Evolutionary conservation across 176 grass and related monocot species (phyloP).

Genomic region (Zea luxurians): DNA sequence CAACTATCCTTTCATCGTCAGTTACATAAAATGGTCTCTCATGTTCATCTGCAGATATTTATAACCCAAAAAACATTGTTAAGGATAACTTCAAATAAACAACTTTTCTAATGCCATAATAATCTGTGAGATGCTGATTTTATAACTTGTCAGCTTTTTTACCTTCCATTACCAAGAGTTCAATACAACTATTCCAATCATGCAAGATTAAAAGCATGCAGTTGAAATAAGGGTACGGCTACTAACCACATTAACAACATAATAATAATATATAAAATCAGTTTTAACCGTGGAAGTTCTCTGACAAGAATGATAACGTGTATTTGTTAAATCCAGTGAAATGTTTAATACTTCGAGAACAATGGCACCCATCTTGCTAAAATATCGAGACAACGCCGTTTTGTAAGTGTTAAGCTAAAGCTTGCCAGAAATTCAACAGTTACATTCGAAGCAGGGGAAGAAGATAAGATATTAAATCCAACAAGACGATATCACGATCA

Average conservation of each 20-base stretch:
- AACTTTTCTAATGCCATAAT: conserved; percentile 4
- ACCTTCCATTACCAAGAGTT: conserved; percentile 21
- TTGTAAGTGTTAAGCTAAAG: conserved; percentile 18
- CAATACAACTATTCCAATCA: conserved; percentile 10
- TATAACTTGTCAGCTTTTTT: not conserved
- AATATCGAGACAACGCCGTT: not conserved
- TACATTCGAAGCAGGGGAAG: not conserved
- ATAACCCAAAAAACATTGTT: conserved; percentile 20
- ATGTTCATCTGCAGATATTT: conserved; percentile 57
- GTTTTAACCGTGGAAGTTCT: not conserved
- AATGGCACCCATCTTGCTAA: conserved; percentile 1
- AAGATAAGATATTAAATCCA: conserved; percentile 22
- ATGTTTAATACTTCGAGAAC: not conserved
- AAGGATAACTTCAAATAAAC: not conserved
- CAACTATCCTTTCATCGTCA: conserved; percentile 91
- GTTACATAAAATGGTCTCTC: conserved; percentile 77
- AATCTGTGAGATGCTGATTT: not conserved
- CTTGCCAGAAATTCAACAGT: conserved; percentile 6
- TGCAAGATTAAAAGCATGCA: conserved; percentile 9
- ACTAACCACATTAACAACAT: not conserved
- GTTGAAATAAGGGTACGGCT: not conserved
- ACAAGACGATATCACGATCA: not conserved
- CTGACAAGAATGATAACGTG: not conserved
- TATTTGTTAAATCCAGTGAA: not conserved
- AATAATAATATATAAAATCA: not conserved